Percentiles rank a stretch among this genome's conserved stretches.
phyloP scores from a whole-genome alignment of 2,329 filamentous ascomycete genomes.

The Sordariomycetes sp. region DNA sequence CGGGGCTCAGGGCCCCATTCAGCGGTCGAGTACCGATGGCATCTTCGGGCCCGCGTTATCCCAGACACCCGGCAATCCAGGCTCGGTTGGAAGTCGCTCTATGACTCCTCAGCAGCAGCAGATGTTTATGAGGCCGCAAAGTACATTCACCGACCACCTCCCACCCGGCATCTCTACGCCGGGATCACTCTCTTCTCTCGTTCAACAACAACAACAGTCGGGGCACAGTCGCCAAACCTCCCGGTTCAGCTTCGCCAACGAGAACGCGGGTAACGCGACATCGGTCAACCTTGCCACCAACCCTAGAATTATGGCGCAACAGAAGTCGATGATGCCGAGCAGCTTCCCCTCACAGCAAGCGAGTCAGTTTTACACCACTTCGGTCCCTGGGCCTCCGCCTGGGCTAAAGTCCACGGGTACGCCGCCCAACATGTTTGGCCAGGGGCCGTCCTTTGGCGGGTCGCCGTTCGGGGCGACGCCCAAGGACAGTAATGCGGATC shows the following conservation, averaged over 20 bases:
- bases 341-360: slow-evolving; percentile 44
- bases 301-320: slow-evolving; percentile 69
- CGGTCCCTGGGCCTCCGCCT: slow-evolving; percentile 85
- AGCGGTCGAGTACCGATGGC: slow-evolving; percentile 42
- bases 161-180: slow-evolving; percentile 43
- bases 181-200: slow-evolving; percentile 25
- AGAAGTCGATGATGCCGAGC: slow-evolving; percentile 74
- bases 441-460: slow-evolving; percentile 72
- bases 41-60: slow-evolving; percentile 39
- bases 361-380: slow-evolving; percentile 67
- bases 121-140: slow-evolving; percentile 51
- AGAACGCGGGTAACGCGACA: slow-evolving; percentile 35
- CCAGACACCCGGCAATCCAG: slow-evolving; percentile 31
- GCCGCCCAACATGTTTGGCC: slow-evolving; percentile 87
- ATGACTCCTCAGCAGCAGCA: slow-evolving; percentile 76
- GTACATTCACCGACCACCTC: slow-evolving; percentile 45
- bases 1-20: slow-evolving; percentile 65
- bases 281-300: slow-evolving; percentile 68
- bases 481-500: slow-evolving; percentile 52
- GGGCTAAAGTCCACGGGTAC: slow-evolving; percentile 92
- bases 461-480: slow-evolving; percentile 52
- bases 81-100: slow-evolving; percentile 49
- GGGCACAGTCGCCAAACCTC: slow-evolving; percentile 75
- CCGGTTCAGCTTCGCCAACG: slow-evolving; percentile 77
- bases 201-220: slow-evolving; percentile 45